Conservation (phyloP, 768 basidiomycete species). For the Pleurotus tuoliensis region DNA sequence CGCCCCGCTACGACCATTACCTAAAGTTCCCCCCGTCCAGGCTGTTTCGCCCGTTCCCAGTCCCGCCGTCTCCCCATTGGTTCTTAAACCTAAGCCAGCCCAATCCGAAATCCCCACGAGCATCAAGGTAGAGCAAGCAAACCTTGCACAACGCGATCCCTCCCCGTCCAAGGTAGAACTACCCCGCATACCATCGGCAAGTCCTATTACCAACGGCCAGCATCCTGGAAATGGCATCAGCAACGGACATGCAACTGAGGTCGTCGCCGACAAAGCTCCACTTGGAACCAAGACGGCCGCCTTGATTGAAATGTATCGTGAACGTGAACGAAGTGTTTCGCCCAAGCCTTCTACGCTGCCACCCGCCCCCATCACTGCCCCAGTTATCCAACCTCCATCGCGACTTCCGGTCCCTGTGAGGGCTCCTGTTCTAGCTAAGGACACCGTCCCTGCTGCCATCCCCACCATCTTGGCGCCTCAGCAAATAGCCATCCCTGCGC, state of each 20-base stretch:
- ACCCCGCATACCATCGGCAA: background rate
- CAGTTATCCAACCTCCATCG: constrained; percentile 26
- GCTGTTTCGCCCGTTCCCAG: constrained; percentile 7
- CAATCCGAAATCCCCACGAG: background rate
- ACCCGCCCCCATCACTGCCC: constrained; percentile 13
- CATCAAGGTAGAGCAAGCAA: background rate
- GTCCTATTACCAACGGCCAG: background rate
- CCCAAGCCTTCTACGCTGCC: constrained; percentile 16
- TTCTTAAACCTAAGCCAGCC: constrained; percentile 10
- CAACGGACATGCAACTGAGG: constrained; percentile 14
- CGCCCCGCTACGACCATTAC: constrained; percentile 10
- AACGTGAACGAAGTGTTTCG: constrained; percentile 53
- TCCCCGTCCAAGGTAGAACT: background rate
- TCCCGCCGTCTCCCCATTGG: constrained; percentile 23
- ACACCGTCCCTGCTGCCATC: constrained; percentile 19
- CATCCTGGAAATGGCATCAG: constrained; percentile 9
- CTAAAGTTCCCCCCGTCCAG: constrained; percentile 1
- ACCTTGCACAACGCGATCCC: background rate
- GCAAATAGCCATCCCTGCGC: constrained; percentile 16
- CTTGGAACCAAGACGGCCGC: constrained; percentile 64
- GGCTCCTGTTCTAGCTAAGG: constrained; percentile 17
- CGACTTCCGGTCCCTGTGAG: constrained; percentile 34
- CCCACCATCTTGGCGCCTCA: constrained; percentile 20
- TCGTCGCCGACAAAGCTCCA: constrained; percentile 16
- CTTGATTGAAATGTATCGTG: constrained; percentile 84